phyloP scores from a whole-genome alignment of 306 rosid genomes.

The Boehmeria nivea region DNA sequence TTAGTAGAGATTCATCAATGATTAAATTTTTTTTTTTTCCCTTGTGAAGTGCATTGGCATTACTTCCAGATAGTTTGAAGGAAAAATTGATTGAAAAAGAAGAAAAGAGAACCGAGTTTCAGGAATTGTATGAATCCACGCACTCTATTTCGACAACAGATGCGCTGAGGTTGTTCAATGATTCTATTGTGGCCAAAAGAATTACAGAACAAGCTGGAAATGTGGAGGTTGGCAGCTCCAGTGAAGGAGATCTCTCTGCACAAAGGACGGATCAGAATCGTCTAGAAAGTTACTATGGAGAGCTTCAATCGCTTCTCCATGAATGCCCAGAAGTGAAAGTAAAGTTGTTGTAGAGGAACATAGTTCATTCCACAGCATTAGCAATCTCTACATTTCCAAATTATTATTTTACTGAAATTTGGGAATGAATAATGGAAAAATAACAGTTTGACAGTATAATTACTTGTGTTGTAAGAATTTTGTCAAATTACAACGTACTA shows the following conservation, averaged over 20 bases:
- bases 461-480: background rate
- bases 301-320: slow-evolving; percentile 46
- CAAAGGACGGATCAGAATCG: slow-evolving; percentile 20
- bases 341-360: slow-evolving; percentile 30
- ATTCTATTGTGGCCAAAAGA: slow-evolving; percentile 33
- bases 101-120: slow-evolving; percentile 49
- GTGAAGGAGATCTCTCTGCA: slow-evolving; percentile 13
- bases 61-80: slow-evolving; percentile 56
- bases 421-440: background rate
- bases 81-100: slow-evolving; percentile 45
- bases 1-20: slow-evolving; percentile 4
- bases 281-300: slow-evolving; percentile 33
- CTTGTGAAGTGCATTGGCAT: slow-evolving; percentile 55
- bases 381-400: too few species aligned
- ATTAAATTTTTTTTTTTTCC: slow-evolving; percentile 10
- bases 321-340: slow-evolving; percentile 40
- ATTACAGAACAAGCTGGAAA: slow-evolving; percentile 22
- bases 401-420: background rate
- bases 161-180: slow-evolving; percentile 51
- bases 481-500: background rate
- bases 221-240: slow-evolving; percentile 22
- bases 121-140: slow-evolving; percentile 53
- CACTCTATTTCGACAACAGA: slow-evolving; percentile 57
- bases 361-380: background rate
- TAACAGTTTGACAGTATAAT: background rate